Conservation (phyloP, 1,284 basidiomycete genomes). For the Tilletia walkeri region DNA sequence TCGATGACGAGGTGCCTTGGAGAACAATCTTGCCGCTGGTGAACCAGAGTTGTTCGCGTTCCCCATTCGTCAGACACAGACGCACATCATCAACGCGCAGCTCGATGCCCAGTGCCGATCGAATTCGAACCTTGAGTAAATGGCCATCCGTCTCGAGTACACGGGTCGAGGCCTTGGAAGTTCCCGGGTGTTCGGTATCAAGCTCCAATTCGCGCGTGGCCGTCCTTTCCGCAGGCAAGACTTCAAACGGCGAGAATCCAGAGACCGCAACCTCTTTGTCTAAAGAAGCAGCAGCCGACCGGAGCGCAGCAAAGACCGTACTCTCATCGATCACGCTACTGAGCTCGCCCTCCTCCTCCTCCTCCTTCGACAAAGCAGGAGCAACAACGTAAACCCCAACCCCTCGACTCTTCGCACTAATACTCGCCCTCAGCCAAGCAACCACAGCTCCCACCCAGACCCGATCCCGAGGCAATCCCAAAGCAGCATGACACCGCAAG, state of each 20-base stretch:
- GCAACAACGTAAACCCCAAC: too few species aligned
- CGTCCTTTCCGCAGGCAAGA: constrained; percentile 15
- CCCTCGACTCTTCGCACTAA: neutral
- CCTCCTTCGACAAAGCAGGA: too few species aligned
- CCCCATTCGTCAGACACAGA: constrained; percentile 35
- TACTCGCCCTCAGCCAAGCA: constrained; percentile 47
- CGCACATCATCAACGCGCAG: constrained; percentile 45
- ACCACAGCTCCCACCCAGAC: constrained; percentile 74
- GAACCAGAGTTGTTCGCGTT: constrained; percentile 41
- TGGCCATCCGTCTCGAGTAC: constrained; percentile 29
- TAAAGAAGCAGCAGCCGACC: constrained; percentile 24
- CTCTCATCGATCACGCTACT: neutral
- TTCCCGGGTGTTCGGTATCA: too few species aligned
- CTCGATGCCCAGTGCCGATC: constrained; percentile 25
- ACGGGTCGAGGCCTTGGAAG: neutral
- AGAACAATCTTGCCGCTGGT: constrained; percentile 32
- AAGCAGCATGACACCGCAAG: constrained; percentile 65
- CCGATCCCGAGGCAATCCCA: constrained; percentile 64
- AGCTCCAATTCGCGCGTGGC: neutral
- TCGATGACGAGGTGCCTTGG: neutral
- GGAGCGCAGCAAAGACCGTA: constrained; percentile 30
- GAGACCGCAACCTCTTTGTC: constrained; percentile 39
- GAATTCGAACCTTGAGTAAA: constrained; percentile 30
- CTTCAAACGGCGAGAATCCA: constrained; percentile 32
- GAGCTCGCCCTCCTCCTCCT: neutral